phyloP scores from a whole-genome alignment of 345 rosid species.

The Ceriops tagal region DNA sequence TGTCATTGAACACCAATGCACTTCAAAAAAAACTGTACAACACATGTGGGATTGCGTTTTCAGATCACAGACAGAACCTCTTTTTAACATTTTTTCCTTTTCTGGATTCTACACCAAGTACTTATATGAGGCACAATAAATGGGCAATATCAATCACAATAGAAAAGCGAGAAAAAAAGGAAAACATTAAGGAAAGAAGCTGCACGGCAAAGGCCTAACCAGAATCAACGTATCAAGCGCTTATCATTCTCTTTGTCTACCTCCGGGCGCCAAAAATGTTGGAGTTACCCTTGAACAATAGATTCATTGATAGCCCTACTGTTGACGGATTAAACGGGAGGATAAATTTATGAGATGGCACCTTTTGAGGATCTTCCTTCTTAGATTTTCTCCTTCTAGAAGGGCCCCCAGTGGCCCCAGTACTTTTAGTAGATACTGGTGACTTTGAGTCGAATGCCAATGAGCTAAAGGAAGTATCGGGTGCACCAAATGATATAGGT shows the following conservation, averaged over 20 bases:
- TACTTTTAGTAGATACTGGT: slow-evolving; percentile 35
- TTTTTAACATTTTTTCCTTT: not conserved
- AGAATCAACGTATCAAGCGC: not conserved
- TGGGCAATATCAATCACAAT: slow-evolving; percentile 3
- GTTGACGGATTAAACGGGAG: slow-evolving; percentile 54
- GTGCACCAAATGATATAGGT: slow-evolving; percentile 41
- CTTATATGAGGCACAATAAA: slow-evolving; percentile 24
- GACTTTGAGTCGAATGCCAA: slow-evolving; percentile 34
- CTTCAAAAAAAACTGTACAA: slow-evolving; percentile 3
- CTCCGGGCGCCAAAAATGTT: slow-evolving; percentile 46
- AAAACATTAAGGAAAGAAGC: slow-evolving; percentile 9
- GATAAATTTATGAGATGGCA: slow-evolving; percentile 47
- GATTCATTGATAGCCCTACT: slow-evolving; percentile 49
- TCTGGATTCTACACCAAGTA: slow-evolving; percentile 13
- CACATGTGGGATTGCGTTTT: not conserved
- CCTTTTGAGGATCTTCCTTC: slow-evolving; percentile 39
- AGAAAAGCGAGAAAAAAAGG: not conserved
- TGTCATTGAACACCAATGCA: too few relatives aligned
- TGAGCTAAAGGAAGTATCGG: slow-evolving; percentile 41
- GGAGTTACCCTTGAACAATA: slow-evolving; percentile 54
- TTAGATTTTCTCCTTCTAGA: slow-evolving; percentile 38
- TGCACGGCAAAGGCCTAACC: not conserved
- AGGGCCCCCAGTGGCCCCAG: slow-evolving; percentile 34
- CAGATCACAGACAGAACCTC: not conserved
- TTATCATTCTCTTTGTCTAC: slow-evolving; percentile 19